phyloP scores from a whole-genome alignment of 2,329 filamentous ascomycete genomes.

The Fusarium armeniacum region DNA sequence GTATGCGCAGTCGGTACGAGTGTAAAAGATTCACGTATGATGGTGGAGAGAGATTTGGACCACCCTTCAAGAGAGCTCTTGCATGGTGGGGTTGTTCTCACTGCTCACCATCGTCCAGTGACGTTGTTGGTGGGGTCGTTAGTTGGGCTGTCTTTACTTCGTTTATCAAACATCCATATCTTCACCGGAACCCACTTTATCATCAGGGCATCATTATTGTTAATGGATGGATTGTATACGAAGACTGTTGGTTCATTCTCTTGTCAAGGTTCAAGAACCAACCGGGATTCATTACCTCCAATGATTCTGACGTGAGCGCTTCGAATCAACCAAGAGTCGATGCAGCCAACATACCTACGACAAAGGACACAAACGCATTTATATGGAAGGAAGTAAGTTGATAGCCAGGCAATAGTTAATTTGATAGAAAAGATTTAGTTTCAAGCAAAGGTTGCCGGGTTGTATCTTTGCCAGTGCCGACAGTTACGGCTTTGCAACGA shows the following conservation, averaged over 20 bases:
- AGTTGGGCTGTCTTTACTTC: background rate
- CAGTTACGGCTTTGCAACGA: constrained; percentile 24
- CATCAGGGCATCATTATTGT: background rate
- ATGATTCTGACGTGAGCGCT: constrained; percentile 7
- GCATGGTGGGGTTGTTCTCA: constrained; percentile 36
- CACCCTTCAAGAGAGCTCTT: constrained; percentile 13
- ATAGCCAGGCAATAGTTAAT: background rate
- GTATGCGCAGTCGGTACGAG: constrained; percentile 16
- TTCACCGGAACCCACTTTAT: constrained; percentile 24
- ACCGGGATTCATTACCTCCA: constrained; percentile 1
- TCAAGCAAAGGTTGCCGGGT: background rate
- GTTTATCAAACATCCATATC: constrained; percentile 18
- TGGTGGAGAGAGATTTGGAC: constrained; percentile 40
- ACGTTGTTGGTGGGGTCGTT: constrained; percentile 46
- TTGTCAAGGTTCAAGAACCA: background rate
- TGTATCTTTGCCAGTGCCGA: constrained; percentile 5
- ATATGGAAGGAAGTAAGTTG: background rate
- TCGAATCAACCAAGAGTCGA: background rate
- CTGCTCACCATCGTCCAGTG: constrained; percentile 30
- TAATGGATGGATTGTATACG: background rate
- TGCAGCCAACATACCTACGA: background rate
- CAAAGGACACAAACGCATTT: background rate
- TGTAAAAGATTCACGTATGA: constrained; percentile 28
- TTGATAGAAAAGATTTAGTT: background rate
- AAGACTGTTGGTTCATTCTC: constrained; percentile 4